phyloP scores from a whole-genome alignment of 495 filamentous ascomycete species.

The Aspergillus nanangensis region DNA sequence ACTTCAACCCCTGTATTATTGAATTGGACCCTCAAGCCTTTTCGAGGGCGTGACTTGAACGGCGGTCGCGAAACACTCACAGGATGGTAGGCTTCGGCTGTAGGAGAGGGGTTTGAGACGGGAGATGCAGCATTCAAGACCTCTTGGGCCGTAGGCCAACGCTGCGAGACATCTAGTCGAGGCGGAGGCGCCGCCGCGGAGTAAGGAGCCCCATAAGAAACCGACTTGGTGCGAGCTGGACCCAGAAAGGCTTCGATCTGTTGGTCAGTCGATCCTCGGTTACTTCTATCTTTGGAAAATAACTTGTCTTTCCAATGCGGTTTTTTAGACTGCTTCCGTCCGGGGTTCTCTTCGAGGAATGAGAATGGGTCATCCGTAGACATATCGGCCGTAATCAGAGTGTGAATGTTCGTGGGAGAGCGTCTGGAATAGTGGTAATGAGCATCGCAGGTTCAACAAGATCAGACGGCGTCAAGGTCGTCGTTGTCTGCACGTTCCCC shows the following conservation, averaged over 20 bases:
- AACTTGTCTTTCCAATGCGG: slow-evolving; percentile 46
- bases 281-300: slow-evolving; percentile 40
- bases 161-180: slow-evolving; percentile 17
- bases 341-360: slow-evolving; percentile 26
- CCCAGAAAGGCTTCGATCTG: slow-evolving; percentile 46
- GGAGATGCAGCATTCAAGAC: slow-evolving; percentile 13
- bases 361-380: slow-evolving; percentile 38
- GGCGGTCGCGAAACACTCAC: slow-evolving; percentile 16
- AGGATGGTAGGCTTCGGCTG: slow-evolving; percentile 11
- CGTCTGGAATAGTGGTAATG: slow-evolving; percentile 7
- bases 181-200: slow-evolving; percentile 13
- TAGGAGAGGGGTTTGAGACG: slow-evolving; percentile 14
- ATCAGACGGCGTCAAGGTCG: too few relatives aligned
- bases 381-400: slow-evolving; percentile 23
- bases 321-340: slow-evolving; percentile 34
- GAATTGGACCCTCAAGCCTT: slow-evolving; percentile 70
- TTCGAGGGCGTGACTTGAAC: slow-evolving; percentile 39
- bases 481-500: too few relatives aligned
- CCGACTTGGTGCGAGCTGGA: slow-evolving; percentile 22
- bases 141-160: slow-evolving; percentile 23
- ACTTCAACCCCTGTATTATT: slow-evolving; percentile 61
- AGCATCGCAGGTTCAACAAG: slow-evolving; percentile 21
- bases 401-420: slow-evolving; percentile 6
- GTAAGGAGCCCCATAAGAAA: slow-evolving; percentile 9
- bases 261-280: slow-evolving; percentile 27